phyloP scores from a whole-genome alignment of 352 stramenopile genomes.

The Plasmopara muralis region DNA sequence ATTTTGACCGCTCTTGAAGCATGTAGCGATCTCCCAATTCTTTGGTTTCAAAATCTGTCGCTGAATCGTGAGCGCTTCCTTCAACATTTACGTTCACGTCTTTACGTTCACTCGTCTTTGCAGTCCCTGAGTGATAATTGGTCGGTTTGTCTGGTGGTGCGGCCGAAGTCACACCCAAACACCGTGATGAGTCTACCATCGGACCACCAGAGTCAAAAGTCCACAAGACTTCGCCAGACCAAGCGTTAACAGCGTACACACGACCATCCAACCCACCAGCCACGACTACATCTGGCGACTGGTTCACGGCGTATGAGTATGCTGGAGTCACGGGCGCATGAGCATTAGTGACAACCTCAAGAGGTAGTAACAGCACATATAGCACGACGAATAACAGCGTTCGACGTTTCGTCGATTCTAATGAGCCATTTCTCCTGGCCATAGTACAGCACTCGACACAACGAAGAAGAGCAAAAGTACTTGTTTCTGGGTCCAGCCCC shows the following conservation, averaged over 20 bases:
- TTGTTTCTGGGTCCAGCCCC: slow-evolving; percentile 4
- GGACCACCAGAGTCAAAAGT: slow-evolving; percentile 77
- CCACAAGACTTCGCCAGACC: slow-evolving; percentile 72
- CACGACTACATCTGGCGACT: slow-evolving; percentile 48
- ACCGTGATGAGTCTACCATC: slow-evolving; percentile 68
- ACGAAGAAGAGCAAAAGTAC: slow-evolving; percentile 1
- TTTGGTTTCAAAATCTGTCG: slow-evolving; percentile 1
- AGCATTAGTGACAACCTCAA: neutral
- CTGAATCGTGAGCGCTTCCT: slow-evolving; percentile 20
- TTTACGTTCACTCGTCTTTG: neutral
- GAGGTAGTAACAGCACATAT: neutral
- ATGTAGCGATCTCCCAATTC: slow-evolving; percentile 22
- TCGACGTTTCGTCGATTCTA: slow-evolving; percentile 7
- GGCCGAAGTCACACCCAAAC: slow-evolving; percentile 13
- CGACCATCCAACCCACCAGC: slow-evolving; percentile 67
- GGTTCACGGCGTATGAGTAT: slow-evolving; percentile 14
- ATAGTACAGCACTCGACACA: slow-evolving; percentile 14
- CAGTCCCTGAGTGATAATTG: slow-evolving; percentile 9
- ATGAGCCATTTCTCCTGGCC: slow-evolving; percentile 11
- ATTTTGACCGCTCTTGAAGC: slow-evolving; percentile 22
- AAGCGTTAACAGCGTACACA: slow-evolving; percentile 72
- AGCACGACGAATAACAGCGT: slow-evolving; percentile 6
- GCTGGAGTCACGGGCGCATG: slow-evolving; percentile 1
- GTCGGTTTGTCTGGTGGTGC: slow-evolving; percentile 9
- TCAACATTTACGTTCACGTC: slow-evolving; percentile 22